Percentiles rank a stretch among this genome's conserved stretches.
These are phyloP conservation scores for Sanghuangporus weigelae DNA, from an alignment of 1,284 basidiomycete genomes.

Conservation along the genomic window DNA sequence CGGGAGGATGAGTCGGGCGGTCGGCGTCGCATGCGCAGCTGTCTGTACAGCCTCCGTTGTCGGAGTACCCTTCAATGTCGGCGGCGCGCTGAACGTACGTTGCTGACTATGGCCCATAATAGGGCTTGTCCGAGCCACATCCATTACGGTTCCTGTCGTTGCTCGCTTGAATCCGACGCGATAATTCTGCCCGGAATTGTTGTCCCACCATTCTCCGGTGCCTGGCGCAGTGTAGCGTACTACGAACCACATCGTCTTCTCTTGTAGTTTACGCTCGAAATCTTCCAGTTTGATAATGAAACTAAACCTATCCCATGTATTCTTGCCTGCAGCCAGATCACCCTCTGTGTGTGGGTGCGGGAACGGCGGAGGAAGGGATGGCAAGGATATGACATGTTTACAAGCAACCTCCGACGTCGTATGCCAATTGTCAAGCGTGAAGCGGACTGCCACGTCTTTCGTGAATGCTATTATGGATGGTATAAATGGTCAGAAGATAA, in stretches of 20 bases:
- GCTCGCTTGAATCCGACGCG: conserved; percentile 51
- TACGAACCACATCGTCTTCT: conserved; percentile 62
- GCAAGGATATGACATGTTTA: conserved; percentile 52
- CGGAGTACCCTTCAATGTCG: conserved; percentile 31
- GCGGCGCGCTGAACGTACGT: conserved; percentile 32
- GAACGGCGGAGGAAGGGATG: conserved; percentile 38
- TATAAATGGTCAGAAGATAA: conserved; percentile 51
- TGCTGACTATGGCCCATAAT: conserved; percentile 25
- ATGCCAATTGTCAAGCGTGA: conserved; percentile 92
- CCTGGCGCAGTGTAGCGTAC: conserved; percentile 48
- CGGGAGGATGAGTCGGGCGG: conserved; percentile 12
- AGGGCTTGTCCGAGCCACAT: conserved; percentile 3
- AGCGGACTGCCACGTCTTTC: conserved; percentile 83
- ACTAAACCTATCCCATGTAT: conserved; percentile 50
- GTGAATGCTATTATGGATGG: conserved; percentile 59
- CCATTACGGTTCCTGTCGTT: conserved; percentile 2
- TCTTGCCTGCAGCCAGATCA: conserved; percentile 25
- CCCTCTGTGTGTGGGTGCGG: conserved; percentile 29
- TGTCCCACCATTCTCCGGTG: conserved; percentile 81
- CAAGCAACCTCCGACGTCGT: conserved; percentile 86
- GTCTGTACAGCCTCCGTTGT: conserved; percentile 21
- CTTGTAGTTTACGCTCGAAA: conserved; percentile 60
- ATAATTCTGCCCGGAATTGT: conserved; percentile 80
- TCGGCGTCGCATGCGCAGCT: conserved; percentile 15
- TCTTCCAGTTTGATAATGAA: conserved; percentile 73